Conservation (phyloP, 2,329 filamentous ascomycete genomes). For the Botrytis elliptica region DNA sequence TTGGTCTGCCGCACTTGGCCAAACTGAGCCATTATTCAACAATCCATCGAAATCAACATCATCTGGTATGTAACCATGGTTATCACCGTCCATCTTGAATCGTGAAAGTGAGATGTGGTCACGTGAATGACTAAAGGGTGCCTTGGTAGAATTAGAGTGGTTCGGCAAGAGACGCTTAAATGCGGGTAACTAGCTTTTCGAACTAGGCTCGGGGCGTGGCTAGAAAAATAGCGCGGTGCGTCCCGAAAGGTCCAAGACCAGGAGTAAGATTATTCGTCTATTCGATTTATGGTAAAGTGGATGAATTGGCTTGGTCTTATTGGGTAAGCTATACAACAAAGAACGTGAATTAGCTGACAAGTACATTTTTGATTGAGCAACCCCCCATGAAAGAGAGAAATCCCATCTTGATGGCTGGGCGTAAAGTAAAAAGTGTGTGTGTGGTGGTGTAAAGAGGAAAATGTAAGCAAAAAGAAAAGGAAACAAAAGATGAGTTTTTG, state of each 20-base stretch:
- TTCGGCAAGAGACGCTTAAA: background rate
- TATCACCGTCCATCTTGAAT: slow-evolving; percentile 35
- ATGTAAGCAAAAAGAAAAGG: background rate
- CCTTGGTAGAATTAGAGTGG: too few relatives aligned
- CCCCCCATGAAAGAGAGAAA: background rate
- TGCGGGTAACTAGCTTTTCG: background rate
- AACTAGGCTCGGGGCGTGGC: background rate
- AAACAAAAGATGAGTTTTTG: background rate
- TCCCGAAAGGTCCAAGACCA: background rate
- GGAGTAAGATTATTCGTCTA: background rate
- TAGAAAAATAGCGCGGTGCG: background rate
- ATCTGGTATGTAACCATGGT: slow-evolving; percentile 33
- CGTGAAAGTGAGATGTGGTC: background rate
- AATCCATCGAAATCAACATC: slow-evolving; percentile 36
- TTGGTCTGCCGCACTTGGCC: slow-evolving; percentile 29
- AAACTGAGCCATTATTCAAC: slow-evolving; percentile 29
- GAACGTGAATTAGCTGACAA: slow-evolving; percentile 32
- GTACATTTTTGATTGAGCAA: background rate
- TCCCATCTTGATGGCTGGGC: slow-evolving; percentile 5
- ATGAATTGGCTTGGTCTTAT: slow-evolving; percentile 26
- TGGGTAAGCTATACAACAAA: slow-evolving; percentile 35
- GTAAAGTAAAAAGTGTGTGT: background rate
- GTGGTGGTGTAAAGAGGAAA: background rate
- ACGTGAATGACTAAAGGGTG: background rate
- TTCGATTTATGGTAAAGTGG: slow-evolving; percentile 14